Percentiles rank a stretch among this genome's conserved stretches.
Conservation (phyloP, 2,329 filamentous ascomycete species). For the Sordariomycetes sp. region DNA sequence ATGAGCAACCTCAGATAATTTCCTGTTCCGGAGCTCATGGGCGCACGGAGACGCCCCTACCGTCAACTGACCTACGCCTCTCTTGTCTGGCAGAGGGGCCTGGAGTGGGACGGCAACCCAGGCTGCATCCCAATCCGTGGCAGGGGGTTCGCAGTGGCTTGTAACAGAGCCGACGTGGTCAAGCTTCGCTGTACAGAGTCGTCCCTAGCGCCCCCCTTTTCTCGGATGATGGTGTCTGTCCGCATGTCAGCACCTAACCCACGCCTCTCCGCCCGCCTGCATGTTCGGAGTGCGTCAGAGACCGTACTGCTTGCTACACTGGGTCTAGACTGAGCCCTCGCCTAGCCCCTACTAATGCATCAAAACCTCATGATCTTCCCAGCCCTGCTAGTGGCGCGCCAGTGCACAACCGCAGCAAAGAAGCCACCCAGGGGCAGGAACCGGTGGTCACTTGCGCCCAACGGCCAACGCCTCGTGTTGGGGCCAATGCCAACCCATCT, state of each 20-base stretch:
- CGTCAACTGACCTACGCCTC: not conserved
- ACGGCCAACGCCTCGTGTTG: not conserved
- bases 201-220: not conserved
- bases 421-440: not conserved
- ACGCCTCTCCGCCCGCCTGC: not conserved
- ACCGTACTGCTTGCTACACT: not conserved
- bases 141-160: not conserved
- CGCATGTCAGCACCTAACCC: not conserved
- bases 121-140: not conserved
- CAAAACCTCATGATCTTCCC: not conserved
- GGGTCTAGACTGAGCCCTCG: not conserved
- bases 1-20: not conserved
- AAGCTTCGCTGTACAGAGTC: constrained; percentile 1
- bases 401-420: not conserved
- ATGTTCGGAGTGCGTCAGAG: not conserved
- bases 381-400: not conserved
- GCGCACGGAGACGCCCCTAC: not conserved
- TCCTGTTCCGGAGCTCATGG: not conserved
- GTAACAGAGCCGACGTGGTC: constrained; percentile 1
- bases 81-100: not conserved
- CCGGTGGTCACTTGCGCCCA: not conserved
- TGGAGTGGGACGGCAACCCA: not conserved
- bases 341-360: not conserved
- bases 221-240: not conserved
- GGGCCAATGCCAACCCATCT: not conserved